Evolutionary conservation across 2,329 filamentous ascomycete genomes (phyloP).

Genomic region (Neopestalotiopsis sp.): DNA sequence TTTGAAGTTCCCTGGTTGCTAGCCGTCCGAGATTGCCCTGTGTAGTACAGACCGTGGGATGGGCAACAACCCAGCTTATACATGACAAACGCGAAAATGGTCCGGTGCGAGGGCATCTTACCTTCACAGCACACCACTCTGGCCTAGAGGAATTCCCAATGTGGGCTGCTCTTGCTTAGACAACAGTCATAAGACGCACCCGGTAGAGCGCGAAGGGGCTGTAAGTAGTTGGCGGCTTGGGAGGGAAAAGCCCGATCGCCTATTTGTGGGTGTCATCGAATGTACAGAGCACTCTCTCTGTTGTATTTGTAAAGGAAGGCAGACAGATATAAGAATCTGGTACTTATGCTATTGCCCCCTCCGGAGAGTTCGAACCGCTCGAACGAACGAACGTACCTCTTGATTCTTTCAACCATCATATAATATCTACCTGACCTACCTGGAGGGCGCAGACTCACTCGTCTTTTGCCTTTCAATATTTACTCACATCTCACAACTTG

Average conservation of each 20-base stretch:
- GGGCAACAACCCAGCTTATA: conserved; percentile 15
- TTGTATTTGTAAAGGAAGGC: neutral
- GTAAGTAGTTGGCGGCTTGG: neutral
- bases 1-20: conserved; percentile 11
- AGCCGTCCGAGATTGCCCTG: conserved; percentile 30
- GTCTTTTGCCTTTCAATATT: neutral
- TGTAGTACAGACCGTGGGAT: conserved; percentile 18
- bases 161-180: conserved; percentile 16
- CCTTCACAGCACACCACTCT: conserved; percentile 34
- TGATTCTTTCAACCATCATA: neutral
- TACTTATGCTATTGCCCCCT: conserved; percentile 18
- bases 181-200: conserved; percentile 38
- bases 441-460: neutral
- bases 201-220: conserved; percentile 21
- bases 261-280: conserved; percentile 11
- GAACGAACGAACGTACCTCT: conserved; percentile 26
- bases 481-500: neutral
- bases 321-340: conserved; percentile 22
- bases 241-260: neutral
- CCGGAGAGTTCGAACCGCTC: conserved; percentile 24
- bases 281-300: neutral
- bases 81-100: conserved; percentile 23
- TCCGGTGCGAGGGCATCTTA: conserved; percentile 30
- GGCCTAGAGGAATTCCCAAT: conserved; percentile 18
- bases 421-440: neutral